Evolutionary conservation across 2,329 filamentous ascomycete species (phyloP).

Genomic region (Aspergillus costaricaensis): DNA sequence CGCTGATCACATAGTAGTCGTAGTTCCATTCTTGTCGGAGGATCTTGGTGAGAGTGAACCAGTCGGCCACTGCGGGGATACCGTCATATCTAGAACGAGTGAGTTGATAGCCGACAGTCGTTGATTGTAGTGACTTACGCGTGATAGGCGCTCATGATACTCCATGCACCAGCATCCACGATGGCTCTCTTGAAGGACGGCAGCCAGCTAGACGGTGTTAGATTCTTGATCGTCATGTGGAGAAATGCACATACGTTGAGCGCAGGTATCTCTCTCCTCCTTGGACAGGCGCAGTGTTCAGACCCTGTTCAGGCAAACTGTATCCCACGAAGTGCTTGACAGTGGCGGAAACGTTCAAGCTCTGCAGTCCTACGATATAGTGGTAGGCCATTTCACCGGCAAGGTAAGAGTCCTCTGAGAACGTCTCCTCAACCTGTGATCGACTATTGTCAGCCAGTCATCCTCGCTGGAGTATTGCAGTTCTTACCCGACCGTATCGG

Average conservation of each 20-base stretch:
- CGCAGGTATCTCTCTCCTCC: constrained; percentile 58
- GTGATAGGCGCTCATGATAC: constrained; percentile 74
- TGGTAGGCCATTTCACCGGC: constrained; percentile 68
- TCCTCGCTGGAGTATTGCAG: background rate
- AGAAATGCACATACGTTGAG: constrained; percentile 52
- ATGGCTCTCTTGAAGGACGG: constrained; percentile 69
- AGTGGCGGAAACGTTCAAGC: constrained; percentile 66
- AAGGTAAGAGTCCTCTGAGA: constrained; percentile 68
- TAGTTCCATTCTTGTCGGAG: constrained; percentile 73
- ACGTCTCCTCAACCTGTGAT: constrained; percentile 65
- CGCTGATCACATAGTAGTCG: constrained; percentile 65
- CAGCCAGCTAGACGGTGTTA: constrained; percentile 40
- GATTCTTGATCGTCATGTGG: background rate
- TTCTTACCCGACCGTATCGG: constrained; percentile 63
- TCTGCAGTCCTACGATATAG: constrained; percentile 64
- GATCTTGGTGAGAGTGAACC: constrained; percentile 67
- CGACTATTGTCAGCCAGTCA: background rate
- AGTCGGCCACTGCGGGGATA: constrained; percentile 66
- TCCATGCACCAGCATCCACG: constrained; percentile 66
- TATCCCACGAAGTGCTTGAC: constrained; percentile 77
- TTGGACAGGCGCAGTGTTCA: constrained; percentile 66
- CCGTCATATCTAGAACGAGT: constrained; percentile 61
- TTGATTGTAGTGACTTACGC: constrained; percentile 39
- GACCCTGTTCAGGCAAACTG: constrained; percentile 68
- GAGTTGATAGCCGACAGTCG: background rate